Evolutionary conservation across 495 filamentous ascomycete genomes (phyloP).

Genomic region (Neurospora sp.): DNA sequence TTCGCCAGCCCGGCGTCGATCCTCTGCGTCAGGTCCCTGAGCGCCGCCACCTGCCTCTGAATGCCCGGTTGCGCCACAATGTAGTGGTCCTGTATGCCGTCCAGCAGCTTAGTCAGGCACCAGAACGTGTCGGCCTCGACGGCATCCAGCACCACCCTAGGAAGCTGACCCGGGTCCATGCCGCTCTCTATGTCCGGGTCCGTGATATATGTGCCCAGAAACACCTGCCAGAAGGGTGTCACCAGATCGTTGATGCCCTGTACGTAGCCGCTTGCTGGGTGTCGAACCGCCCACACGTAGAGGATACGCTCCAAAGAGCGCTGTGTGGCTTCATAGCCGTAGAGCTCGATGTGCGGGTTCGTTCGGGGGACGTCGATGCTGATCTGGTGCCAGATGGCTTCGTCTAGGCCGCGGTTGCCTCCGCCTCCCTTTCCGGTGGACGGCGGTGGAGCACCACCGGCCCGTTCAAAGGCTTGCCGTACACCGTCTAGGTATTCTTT

Average conservation of each 20-base stretch:
- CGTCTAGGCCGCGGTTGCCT: conserved; percentile 63
- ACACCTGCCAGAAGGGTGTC: conserved; percentile 96
- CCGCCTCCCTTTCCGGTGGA: conserved; percentile 21
- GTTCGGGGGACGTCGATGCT: conserved; percentile 97
- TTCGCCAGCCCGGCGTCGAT: conserved; percentile 80
- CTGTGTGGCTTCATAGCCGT: conserved; percentile 92
- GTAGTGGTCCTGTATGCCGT: conserved; percentile 98
- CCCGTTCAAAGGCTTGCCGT: conserved; percentile 83
- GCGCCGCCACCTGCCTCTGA: conserved; percentile 78
- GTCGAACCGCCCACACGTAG: conserved; percentile 95
- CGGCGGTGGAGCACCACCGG: conserved; percentile 21
- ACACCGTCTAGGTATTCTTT: conserved; percentile 97
- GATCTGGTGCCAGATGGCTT: conserved; percentile 97
- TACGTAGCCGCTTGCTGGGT: conserved; percentile 94
- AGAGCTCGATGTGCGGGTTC: conserved; percentile 89
- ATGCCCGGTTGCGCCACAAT: conserved; percentile 96
- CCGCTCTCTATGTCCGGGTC: conserved; percentile 84
- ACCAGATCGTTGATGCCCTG: conserved; percentile 98
- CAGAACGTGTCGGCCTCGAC: conserved; percentile 98
- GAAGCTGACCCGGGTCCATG: conserved; percentile 93
- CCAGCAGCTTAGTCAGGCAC: conserved; percentile 92
- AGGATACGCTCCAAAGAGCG: conserved; percentile 86
- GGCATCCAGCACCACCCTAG: conserved; percentile 82
- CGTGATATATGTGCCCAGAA: conserved; percentile 86
- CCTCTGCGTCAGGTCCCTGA: conserved; percentile 78